Evolutionary conservation across 1,139 yeast species (phyloP).

Genomic region (Suhomyces maxii): DNA sequence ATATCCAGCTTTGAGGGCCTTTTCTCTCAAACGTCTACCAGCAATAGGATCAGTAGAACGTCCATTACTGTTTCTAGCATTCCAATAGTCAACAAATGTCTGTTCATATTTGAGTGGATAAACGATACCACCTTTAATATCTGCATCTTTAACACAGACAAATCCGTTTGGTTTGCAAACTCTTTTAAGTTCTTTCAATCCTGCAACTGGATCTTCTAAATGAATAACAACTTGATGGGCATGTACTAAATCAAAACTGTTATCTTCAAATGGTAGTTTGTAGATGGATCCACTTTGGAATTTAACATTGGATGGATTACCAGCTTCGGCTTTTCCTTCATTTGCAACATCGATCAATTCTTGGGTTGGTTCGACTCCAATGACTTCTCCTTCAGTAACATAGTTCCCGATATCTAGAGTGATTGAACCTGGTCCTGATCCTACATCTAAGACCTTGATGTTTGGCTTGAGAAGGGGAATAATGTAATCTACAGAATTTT

Average conservation of each 20-base stretch:
- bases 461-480: slow-evolving; percentile 28
- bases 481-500: slow-evolving; percentile 29
- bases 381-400: slow-evolving; percentile 27
- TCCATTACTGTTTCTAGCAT: slow-evolving; percentile 7
- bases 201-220: slow-evolving; percentile 27
- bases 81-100: slow-evolving; percentile 11
- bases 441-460: slow-evolving; percentile 37
- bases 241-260: slow-evolving; percentile 38
- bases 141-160: slow-evolving; percentile 35
- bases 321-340: slow-evolving; percentile 6
- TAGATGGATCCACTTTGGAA: slow-evolving; percentile 33
- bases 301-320: slow-evolving; percentile 19
- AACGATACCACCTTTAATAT: slow-evolving; percentile 17
- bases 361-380: slow-evolving; percentile 36
- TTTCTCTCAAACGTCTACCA: slow-evolving; percentile 17
- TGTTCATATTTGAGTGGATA: slow-evolving; percentile 23
- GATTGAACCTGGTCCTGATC: slow-evolving; percentile 46
- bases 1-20: slow-evolving; percentile 23
- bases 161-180: slow-evolving; percentile 12
- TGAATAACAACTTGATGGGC: slow-evolving; percentile 43
- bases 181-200: slow-evolving; percentile 11
- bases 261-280: slow-evolving; percentile 33
- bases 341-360: slow-evolving; percentile 30
- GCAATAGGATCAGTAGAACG: slow-evolving; percentile 18
- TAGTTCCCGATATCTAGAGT: slow-evolving; percentile 35